These are phyloP conservation scores for Pichia terricola DNA, from an alignment of 1,139 yeast species.

Conservation along the genomic window DNA sequence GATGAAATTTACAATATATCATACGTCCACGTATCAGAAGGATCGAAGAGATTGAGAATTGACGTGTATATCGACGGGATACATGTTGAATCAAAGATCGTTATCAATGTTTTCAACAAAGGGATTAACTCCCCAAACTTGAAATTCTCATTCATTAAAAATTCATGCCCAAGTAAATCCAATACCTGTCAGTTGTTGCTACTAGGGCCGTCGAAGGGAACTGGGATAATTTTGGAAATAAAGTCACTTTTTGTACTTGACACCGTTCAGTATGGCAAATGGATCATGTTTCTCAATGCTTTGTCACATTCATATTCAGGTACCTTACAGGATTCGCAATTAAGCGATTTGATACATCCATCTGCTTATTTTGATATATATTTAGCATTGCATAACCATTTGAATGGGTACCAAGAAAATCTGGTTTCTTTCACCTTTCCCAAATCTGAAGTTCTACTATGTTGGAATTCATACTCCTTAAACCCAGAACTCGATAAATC, in stretches of 20 bases:
- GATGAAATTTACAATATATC: conserved; percentile 21
- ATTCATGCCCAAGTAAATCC: not conserved
- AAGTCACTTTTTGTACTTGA: conserved; percentile 1
- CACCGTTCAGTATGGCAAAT: not conserved
- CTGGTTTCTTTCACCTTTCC: not conserved
- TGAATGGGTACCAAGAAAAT: not conserved
- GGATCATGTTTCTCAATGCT: conserved; percentile 28
- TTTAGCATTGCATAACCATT: not conserved
- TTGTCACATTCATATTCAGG: conserved; percentile 34
- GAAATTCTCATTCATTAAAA: not conserved
- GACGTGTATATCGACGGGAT: conserved; percentile 29
- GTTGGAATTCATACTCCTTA: not conserved
- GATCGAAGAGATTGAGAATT: conserved; percentile 18
- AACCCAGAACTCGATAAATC: not conserved
- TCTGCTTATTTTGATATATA: conserved; percentile 18
- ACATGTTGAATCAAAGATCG: conserved; percentile 24
- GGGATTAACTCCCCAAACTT: not conserved
- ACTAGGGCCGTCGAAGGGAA: conserved; percentile 8
- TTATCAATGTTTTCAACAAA: conserved; percentile 14
- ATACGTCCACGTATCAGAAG: conserved; percentile 18
- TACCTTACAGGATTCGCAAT: conserved; percentile 27
- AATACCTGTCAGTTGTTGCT: not conserved
- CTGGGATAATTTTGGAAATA: conserved; percentile 13
- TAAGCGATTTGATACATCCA: conserved; percentile 27
- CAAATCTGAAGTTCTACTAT: not conserved